Evolutionary conservation across 331 rosid genomes (phyloP).

Genomic region (Ulmus americana): DNA sequence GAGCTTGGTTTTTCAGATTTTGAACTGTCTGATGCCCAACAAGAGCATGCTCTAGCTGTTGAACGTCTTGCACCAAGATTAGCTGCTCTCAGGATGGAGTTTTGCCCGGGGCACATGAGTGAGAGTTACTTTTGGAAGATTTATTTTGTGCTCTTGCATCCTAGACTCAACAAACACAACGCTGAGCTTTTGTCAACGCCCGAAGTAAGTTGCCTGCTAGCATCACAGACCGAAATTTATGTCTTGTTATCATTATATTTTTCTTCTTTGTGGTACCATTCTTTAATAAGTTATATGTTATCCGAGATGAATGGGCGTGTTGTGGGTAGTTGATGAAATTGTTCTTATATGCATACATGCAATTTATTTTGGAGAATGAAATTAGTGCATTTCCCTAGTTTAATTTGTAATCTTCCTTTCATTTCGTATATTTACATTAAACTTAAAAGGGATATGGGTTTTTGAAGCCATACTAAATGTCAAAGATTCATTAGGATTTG

Average conservation of each 20-base stretch:
- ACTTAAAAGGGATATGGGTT: too few species aligned
- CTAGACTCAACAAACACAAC: slow-evolving; percentile 55
- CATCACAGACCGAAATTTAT: background rate
- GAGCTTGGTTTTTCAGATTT: slow-evolving; percentile 37
- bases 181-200: slow-evolving; percentile 65
- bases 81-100: slow-evolving; percentile 77
- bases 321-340: background rate
- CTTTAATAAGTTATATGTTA: too few species aligned
- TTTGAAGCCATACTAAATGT: too few species aligned
- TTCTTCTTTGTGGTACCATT: background rate
- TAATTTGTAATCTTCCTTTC: too few species aligned
- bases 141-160: slow-evolving; percentile 80
- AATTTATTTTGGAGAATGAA: background rate
- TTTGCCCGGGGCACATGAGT: slow-evolving; percentile 80
- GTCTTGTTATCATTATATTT: background rate
- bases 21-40: slow-evolving; percentile 74
- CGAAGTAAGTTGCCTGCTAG: slow-evolving; percentile 43
- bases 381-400: too few species aligned
- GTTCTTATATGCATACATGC: background rate
- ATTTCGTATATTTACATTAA: too few species aligned
- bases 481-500: too few species aligned
- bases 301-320: too few species aligned
- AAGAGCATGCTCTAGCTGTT: slow-evolving; percentile 79
- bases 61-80: slow-evolving; percentile 67
- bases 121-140: slow-evolving; percentile 87